These are phyloP conservation scores for Solanum lycopersicoides DNA, from an alignment of 257 asterid genomes.

Conservation along the genomic window DNA sequence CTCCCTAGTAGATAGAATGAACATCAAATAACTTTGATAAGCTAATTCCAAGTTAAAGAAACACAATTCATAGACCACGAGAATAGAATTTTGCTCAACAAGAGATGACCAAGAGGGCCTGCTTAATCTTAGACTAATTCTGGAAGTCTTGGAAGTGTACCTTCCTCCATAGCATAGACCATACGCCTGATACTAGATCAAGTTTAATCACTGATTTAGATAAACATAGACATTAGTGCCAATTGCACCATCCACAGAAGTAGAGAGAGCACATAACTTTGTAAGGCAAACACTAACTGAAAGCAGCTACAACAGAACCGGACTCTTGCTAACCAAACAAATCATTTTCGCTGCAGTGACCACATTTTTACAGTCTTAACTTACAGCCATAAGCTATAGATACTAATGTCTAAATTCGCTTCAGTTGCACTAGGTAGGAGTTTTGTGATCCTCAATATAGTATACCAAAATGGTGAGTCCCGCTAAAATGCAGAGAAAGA, in stretches of 20 bases:
- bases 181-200: neutral
- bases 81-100: neutral
- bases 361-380: neutral
- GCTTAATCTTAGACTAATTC: neutral
- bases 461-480: too few species aligned
- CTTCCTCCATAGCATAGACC: neutral
- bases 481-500: too few species aligned
- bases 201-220: neutral
- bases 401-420: neutral
- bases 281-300: neutral
- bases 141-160: neutral
- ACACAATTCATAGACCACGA: neutral
- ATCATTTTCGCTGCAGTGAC: neutral
- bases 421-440: neutral
- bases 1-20: constrained; percentile 22
- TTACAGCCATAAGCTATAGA: neutral
- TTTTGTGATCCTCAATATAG: neutral
- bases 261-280: neutral
- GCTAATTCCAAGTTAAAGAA: neutral
- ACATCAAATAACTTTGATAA: neutral
- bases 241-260: neutral
- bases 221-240: neutral
- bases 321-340: neutral
- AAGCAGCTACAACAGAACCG: neutral
- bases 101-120: neutral